Base-by-base conservation (phyloP, 495 filamentous ascomycete species). In the Tuber calosporum region DNA sequence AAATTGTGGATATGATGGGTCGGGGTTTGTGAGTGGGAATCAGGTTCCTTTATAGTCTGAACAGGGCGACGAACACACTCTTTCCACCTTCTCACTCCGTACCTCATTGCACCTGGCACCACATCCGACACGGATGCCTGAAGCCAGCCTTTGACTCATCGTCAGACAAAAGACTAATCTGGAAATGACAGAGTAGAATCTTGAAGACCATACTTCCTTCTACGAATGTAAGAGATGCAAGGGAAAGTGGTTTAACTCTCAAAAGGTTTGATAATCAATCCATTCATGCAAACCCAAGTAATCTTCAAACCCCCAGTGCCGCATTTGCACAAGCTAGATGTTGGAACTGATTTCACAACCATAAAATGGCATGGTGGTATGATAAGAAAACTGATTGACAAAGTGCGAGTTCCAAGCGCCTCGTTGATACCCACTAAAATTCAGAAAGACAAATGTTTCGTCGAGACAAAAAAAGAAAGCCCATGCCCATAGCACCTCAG, bases 361-460 rank as follows among this genome's bases (percentile, higher is more conserved):
- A 62, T 30, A 62, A 30, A 62, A 62, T 34, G 26, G 53, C 5
- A 34, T 15, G 34, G 53, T 62, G 26, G 26, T 34, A 53, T 53
- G 22, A 26, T 53, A 34, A 62, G 53, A 62, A 62, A 62, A 62
- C 11, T 62, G 53, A 62, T 30, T 62, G 53, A 30, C 53, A 62
- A 62, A 62, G 53, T 62, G 53, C n/a, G 53, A 62, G 26, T 62
- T 30, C 53, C 53, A 11, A 62, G 53, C 53, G 53, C 53, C 48
- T 13, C 11, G 53, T 26, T 15, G 34, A 30, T 62, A 62, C 53
- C 53, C 53, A 62, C 53, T 30, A 62, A 62, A 62, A 62, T 62
- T 62, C 30, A 62, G 26, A 53, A 53, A 53, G 53, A 62, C n/a
- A 62, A 62, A 30, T 26, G 9, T 30, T 58, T 30, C 48, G 4